These are phyloP conservation scores for Fragaria nilgerrensis DNA, from an alignment of 306 rosid species.

Conservation along the genomic window DNA sequence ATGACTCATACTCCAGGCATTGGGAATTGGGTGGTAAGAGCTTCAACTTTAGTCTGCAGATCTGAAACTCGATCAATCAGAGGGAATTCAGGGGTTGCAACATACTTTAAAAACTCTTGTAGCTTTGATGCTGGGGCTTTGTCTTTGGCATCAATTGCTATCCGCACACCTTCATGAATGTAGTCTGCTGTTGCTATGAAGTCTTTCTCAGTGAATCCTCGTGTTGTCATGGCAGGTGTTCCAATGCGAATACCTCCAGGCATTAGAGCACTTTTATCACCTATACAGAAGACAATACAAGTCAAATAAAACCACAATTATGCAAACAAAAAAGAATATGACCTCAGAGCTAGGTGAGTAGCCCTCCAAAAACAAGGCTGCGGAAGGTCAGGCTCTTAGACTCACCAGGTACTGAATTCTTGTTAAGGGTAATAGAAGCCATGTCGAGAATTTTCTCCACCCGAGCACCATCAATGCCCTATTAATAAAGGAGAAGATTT, in stretches of 20 bases:
- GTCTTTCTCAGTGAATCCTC: conserved; percentile 81
- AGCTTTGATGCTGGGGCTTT: conserved; percentile 70
- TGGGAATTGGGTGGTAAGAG: conserved; percentile 69
- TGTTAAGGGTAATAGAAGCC: conserved; percentile 90
- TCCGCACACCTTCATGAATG: conserved; percentile 82
- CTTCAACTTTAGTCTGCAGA: conserved; percentile 72
- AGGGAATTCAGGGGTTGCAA: conserved; percentile 61
- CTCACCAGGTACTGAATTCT: conserved; percentile 92
- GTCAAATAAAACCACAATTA: background rate
- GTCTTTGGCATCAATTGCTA: conserved; percentile 62
- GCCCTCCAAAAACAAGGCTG: background rate
- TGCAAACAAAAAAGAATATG: background rate
- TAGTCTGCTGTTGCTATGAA: conserved; percentile 64
- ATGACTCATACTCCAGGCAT: conserved; percentile 68
- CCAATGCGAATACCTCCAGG: conserved; percentile 98
- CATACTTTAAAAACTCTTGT: conserved; percentile 72
- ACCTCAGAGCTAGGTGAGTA: background rate
- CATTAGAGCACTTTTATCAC: conserved; percentile 86
- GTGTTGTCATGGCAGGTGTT: conserved; percentile 94
- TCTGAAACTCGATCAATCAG: conserved; percentile 44
- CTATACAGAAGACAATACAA: conserved; percentile 33
- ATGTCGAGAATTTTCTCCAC: conserved; percentile 93
- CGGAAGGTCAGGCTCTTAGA: background rate
- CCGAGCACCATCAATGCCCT: conserved; percentile 97
- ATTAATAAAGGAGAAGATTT: conserved; percentile 11